These are phyloP conservation scores for Fusarium sp. DNA, from an alignment of 2,329 filamentous ascomycete species.

Conservation along the genomic window DNA sequence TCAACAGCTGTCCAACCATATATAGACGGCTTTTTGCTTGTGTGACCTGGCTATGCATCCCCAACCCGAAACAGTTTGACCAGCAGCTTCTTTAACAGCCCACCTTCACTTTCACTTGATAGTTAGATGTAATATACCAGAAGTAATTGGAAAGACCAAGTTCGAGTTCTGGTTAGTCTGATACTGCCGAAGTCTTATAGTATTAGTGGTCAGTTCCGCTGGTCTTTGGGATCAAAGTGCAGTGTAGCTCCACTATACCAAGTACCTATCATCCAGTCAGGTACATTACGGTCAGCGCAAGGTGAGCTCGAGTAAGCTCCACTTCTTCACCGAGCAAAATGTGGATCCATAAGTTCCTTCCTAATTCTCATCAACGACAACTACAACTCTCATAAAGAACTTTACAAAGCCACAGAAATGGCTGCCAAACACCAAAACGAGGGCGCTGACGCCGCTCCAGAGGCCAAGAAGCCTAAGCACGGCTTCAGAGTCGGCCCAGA, in stretches of 20 bases:
- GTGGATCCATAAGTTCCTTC: conserved; percentile 18
- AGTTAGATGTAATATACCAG: no score
- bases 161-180: no score
- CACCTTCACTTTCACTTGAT: background rate
- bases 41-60: conserved; percentile 42
- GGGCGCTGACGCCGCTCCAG: conserved; percentile 50
- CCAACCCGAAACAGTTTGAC: conserved; percentile 21
- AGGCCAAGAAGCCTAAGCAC: conserved; percentile 68
- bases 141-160: no score
- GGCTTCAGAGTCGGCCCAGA: conserved; percentile 90
- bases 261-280: background rate
- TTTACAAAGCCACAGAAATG: conserved; percentile 45
- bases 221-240: conserved; percentile 10
- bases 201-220: background rate
- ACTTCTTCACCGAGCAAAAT: conserved; percentile 32
- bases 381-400: conserved; percentile 27
- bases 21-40: conserved; percentile 4
- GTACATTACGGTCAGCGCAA: conserved; percentile 8
- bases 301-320: conserved; percentile 1
- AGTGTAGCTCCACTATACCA: conserved; percentile 20
- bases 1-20: conserved; percentile 5
- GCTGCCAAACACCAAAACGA: conserved; percentile 51
- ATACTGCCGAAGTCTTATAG: background rate
- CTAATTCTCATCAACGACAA: conserved; percentile 42
- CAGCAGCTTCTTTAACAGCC: conserved; percentile 20